A percentile compares a stretch with the other conserved stretches of the same genome.
phyloP scores from a whole-genome alignment of 2,329 filamentous ascomycete genomes.

The Hymenoscyphus infarciens region DNA sequence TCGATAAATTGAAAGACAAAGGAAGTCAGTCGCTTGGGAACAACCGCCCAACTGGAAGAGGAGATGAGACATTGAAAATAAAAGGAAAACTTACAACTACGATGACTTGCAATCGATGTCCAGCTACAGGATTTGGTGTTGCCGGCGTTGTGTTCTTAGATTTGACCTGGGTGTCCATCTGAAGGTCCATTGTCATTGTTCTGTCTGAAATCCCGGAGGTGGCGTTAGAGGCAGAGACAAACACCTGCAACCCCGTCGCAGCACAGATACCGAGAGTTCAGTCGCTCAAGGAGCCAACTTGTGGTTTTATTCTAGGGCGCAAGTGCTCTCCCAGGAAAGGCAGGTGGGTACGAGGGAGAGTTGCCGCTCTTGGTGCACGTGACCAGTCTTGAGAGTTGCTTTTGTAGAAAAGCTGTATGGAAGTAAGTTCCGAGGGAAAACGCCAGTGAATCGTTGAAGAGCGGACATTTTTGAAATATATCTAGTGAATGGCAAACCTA shows the following conservation, averaged over 20 bases:
- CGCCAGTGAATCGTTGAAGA: no score
- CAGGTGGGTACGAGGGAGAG: no score
- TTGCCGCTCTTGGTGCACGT: no score
- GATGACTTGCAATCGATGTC: conserved; percentile 13
- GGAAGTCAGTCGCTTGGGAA: background rate
- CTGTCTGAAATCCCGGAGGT: background rate
- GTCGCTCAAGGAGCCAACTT: background rate
- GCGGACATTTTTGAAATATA: no score
- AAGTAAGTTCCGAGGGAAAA: no score
- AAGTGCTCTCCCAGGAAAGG: no score
- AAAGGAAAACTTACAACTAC: conserved; percentile 11
- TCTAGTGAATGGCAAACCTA: no score
- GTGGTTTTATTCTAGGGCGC: background rate
- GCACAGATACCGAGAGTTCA: background rate
- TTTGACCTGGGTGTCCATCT: background rate
- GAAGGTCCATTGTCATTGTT: background rate
- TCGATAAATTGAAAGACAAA: background rate
- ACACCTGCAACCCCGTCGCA: background rate
- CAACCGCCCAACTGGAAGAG: background rate
- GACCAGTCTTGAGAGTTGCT: no score
- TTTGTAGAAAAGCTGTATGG: no score
- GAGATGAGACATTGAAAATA: background rate
- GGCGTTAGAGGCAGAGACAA: background rate
- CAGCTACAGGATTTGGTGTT: background rate
- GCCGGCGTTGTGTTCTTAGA: background rate